Conservation (phyloP, 768 basidiomycete genomes). For the Hygrophorus pudorinus region DNA sequence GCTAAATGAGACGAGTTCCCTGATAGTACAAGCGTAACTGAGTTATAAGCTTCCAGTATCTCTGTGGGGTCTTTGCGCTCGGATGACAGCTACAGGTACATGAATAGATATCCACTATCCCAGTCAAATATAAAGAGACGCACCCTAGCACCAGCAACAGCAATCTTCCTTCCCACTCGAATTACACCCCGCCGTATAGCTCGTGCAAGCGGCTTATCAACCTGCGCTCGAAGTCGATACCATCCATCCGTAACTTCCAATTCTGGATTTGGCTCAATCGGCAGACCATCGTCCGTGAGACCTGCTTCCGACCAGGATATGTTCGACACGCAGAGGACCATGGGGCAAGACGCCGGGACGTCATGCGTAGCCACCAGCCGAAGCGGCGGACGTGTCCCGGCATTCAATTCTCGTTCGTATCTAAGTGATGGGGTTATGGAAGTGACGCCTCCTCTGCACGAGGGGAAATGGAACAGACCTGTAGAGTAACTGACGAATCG, state of each 20-base stretch:
- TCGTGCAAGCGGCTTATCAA: conserved; percentile 64
- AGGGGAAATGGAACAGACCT: conserved; percentile 34
- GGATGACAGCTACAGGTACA: conserved; percentile 43
- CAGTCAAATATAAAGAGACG: conserved; percentile 15
- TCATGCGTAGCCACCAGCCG: conserved; percentile 79
- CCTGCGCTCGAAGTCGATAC: conserved; percentile 74
- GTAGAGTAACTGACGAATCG: conserved; percentile 76
- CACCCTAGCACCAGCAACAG: conserved; percentile 71
- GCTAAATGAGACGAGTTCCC: conserved; percentile 85
- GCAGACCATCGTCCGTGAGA: conserved; percentile 25
- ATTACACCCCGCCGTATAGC: conserved; percentile 62
- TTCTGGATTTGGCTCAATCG: conserved; percentile 36
- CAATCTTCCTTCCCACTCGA: conserved; percentile 74
- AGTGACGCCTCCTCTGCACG: background rate
- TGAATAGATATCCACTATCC: background rate
- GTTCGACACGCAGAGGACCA: conserved; percentile 77
- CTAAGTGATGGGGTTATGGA: conserved; percentile 25
- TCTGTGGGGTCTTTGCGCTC: conserved; percentile 73
- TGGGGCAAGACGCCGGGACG: conserved; percentile 64
- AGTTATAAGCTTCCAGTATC: conserved; percentile 70
- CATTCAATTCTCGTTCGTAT: conserved; percentile 81
- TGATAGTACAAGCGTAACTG: conserved; percentile 51
- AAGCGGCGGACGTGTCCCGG: conserved; percentile 70
- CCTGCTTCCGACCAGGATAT: conserved; percentile 44
- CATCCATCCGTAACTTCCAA: conserved; percentile 97